Evolutionary conservation across 176 grass and related monocot genomes (phyloP), one percentile per base, ranked within the genome.

Genomic region (Tuctoria greenei): DNA sequence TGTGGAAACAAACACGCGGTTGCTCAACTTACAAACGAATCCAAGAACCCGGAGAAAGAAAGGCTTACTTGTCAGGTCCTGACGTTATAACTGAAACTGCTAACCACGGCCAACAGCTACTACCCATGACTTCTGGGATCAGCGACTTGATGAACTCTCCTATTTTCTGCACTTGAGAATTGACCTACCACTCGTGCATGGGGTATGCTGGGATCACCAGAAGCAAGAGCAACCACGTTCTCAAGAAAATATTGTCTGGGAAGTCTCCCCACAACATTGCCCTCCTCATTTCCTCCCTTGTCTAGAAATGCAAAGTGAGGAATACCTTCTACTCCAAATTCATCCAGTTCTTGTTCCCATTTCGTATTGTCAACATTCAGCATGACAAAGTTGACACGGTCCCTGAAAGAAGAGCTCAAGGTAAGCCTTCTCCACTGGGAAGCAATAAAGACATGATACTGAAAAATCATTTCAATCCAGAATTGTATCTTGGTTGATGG

Each of bases 321-420:
- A 61, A 99, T 95, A 34, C 92, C 92, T 84, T 99, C 95, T 26
- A 95, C 92, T 65, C 95, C 95, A 84, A 99, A 99, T 66, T 99
- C 92, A 43, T 99, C 95, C 42, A 99, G 85, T 69, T 95, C 92
- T 77, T 99, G 92, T 65, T 99, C 95, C 95, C 95, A 95, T 62
- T 92, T 99, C 42, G 95, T 99, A 73, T 95, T 95, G 81, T 99
- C 95, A 13, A 99, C 96, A 80, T 99, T 99, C 68, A 99, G 72
- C 96, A 99, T 99, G 41, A 95, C 89, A 84, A 99, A 99, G 79
- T 99, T 99, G 64, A 95, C 81, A 62, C 72, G 76, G 63, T 92
- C 85, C 56, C 96, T 95, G 78, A 2, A 86, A 84, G 68, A 0
- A 72, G 85, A 8, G 28, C 4, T 74, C 18, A 24, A 79, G 35